Evolutionary conservation across 2,329 filamentous ascomycete genomes (phyloP).

Genomic region (Lachnellula occidentalis): DNA sequence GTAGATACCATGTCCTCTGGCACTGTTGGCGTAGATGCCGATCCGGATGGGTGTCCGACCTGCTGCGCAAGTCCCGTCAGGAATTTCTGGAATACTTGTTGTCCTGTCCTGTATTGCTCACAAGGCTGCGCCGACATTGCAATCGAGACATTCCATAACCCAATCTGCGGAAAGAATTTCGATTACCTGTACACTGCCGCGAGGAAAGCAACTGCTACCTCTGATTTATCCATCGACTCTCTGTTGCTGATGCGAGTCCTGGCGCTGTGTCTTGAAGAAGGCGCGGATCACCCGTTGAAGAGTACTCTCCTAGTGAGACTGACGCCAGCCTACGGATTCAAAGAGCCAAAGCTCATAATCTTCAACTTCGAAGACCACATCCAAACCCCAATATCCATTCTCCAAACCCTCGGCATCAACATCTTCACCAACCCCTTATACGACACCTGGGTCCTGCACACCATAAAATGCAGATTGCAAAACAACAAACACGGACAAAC

Average conservation of each 20-base stretch:
- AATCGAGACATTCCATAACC: constrained; percentile 23
- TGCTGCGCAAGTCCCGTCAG: constrained; percentile 23
- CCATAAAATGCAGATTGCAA: constrained; percentile 29
- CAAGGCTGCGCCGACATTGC: constrained; percentile 23
- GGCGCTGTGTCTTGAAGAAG: constrained; percentile 24
- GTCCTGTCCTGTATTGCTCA: constrained; percentile 27
- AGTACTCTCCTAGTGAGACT: constrained; percentile 28
- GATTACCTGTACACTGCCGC: constrained; percentile 22
- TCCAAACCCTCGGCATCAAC: constrained; percentile 28
- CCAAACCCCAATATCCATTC: constrained; percentile 24
- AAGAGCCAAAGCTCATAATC: constrained; percentile 25
- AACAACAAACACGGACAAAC: constrained; percentile 31
- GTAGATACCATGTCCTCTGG: constrained; percentile 17
- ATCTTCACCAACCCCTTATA: constrained; percentile 26
- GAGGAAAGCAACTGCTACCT: constrained; percentile 12
- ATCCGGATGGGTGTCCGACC: constrained; percentile 15
- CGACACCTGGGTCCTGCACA: constrained; percentile 30
- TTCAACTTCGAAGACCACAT: constrained; percentile 30
- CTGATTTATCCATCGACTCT: constrained; percentile 24
- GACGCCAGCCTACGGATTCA: constrained; percentile 25
- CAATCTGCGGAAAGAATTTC: constrained; percentile 29
- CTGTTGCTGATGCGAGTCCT: constrained; percentile 29
- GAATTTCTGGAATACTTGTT: constrained; percentile 18
- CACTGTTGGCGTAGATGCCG: constrained; percentile 16
- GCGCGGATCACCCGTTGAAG: constrained; percentile 23